A percentile compares a stretch with the other conserved stretches of the same genome.
Conservation (phyloP, 202 grass and related monocot species). For the Zizania palustris region DNA sequence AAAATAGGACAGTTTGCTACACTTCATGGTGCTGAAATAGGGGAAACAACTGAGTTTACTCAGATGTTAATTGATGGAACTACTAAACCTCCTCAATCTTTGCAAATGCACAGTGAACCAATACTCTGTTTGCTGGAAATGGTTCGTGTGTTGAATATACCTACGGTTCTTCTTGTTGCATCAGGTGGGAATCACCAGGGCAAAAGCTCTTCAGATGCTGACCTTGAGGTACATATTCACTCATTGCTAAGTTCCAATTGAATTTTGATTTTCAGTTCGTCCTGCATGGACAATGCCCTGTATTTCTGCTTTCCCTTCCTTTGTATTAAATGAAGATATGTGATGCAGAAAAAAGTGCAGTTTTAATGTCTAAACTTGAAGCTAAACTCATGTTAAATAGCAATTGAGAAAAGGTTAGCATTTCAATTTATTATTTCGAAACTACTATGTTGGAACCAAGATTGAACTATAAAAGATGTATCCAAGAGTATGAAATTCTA, state of each 20-base stretch:
- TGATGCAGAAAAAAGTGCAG: conserved; percentile 2
- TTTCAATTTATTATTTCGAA: not conserved
- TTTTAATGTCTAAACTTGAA: conserved; percentile 2
- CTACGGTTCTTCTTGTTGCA: conserved; percentile 63
- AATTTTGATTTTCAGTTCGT: conserved; percentile 1
- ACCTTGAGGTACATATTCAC: conserved; percentile 68
- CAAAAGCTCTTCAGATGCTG: conserved; percentile 49
- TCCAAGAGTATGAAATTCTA: not conserved
- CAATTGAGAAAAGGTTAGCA: not conserved
- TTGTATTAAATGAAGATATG: not conserved
- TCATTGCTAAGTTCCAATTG: not conserved
- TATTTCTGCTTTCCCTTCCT: conserved; percentile 20
- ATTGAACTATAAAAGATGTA: conserved; percentile 3
- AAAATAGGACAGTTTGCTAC: conserved; percentile 39
- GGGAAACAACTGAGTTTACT: conserved; percentile 60
- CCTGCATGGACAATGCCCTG: not conserved
- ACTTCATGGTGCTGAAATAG: conserved; percentile 64
- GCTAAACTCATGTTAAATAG: not conserved
- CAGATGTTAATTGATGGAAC: conserved; percentile 52
- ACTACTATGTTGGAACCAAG: not conserved
- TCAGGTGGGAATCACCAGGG: conserved; percentile 49
- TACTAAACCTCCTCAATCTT: conserved; percentile 54
- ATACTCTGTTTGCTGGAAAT: conserved; percentile 86
- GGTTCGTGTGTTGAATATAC: conserved; percentile 61
- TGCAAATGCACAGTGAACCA: conserved; percentile 69